phyloP scores from a whole-genome alignment of 169 alveolate genomes.

The Plasmodium cynomolgi region DNA sequence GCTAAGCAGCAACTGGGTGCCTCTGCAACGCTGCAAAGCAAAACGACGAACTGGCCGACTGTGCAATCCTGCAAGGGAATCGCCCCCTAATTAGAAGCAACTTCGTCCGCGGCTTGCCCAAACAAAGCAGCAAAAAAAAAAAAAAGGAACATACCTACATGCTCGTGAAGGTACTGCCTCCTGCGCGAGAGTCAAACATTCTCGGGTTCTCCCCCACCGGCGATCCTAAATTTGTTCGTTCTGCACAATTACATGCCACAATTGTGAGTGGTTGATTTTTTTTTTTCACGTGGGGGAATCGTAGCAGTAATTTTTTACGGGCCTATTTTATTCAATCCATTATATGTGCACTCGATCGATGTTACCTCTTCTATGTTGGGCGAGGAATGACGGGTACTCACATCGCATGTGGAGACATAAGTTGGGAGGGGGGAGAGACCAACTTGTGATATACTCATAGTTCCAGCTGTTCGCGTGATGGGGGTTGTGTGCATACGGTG shows the following conservation, averaged over 20 bases:
- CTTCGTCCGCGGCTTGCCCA: background rate
- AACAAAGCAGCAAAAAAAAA: background rate
- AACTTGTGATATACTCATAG: background rate
- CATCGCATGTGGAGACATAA: background rate
- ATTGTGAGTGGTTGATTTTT: too few species aligned
- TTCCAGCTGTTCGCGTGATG: background rate
- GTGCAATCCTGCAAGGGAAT: background rate
- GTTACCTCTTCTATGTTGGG: background rate
- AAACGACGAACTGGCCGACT: background rate
- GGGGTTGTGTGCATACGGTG: background rate
- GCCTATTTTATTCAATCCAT: background rate
- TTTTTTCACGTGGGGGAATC: background rate
- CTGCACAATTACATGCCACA: too few species aligned
- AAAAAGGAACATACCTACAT: background rate
- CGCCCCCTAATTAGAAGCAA: background rate
- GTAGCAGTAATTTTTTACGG: background rate
- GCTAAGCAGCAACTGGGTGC: background rate
- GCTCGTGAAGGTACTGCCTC: too few species aligned
- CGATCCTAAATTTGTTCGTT: too few species aligned
- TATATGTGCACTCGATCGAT: background rate
- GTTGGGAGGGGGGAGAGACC: background rate
- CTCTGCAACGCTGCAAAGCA: background rate
- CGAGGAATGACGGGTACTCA: background rate
- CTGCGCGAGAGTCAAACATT: background rate
- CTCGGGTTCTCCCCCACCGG: background rate